These are phyloP conservation scores for Samsoniella hepiali DNA, from an alignment of 2,329 filamentous ascomycete species.

Conservation along the genomic window DNA sequence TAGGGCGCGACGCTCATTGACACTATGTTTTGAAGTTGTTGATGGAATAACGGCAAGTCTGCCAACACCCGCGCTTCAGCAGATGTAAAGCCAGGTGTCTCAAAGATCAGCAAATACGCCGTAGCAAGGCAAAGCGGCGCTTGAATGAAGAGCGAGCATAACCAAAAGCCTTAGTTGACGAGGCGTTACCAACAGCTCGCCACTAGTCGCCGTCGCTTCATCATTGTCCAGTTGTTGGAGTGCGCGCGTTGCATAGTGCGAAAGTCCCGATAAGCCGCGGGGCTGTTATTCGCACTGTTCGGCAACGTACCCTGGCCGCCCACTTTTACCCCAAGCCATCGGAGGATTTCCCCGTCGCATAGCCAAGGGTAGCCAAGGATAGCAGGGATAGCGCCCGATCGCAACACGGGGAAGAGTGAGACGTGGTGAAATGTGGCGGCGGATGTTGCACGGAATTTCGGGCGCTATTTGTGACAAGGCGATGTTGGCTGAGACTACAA, in stretches of 20 bases:
- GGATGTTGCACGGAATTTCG: conserved; percentile 1
- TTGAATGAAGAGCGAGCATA: too few relatives aligned
- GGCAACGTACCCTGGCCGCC: conserved; percentile 13
- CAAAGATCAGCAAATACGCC: too few relatives aligned
- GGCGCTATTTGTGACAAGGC: background rate
- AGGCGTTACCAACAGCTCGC: too few relatives aligned
- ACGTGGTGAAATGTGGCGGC: background rate
- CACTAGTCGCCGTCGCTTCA: background rate
- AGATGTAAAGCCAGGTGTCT: too few relatives aligned
- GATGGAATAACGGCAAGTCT: background rate
- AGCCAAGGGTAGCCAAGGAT: conserved; percentile 3
- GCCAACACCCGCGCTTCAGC: too few relatives aligned
- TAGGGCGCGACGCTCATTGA: background rate
- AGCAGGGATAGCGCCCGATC: background rate
- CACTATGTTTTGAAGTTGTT: background rate
- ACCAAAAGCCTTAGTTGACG: too few relatives aligned
- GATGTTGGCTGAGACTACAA: conserved; percentile 5
- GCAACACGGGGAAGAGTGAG: background rate
- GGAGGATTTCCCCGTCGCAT: conserved; percentile 1
- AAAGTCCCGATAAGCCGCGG: background rate
- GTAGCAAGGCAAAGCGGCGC: too few relatives aligned
- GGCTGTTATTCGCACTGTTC: conserved; percentile 11
- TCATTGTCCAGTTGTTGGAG: background rate
- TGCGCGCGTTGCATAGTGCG: conserved; percentile 2
- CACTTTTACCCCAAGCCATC: conserved; percentile 1